These are phyloP conservation scores for Tetrapyrgos nigripes DNA, from an alignment of 1,284 basidiomycete species.

Conservation along the genomic window DNA sequence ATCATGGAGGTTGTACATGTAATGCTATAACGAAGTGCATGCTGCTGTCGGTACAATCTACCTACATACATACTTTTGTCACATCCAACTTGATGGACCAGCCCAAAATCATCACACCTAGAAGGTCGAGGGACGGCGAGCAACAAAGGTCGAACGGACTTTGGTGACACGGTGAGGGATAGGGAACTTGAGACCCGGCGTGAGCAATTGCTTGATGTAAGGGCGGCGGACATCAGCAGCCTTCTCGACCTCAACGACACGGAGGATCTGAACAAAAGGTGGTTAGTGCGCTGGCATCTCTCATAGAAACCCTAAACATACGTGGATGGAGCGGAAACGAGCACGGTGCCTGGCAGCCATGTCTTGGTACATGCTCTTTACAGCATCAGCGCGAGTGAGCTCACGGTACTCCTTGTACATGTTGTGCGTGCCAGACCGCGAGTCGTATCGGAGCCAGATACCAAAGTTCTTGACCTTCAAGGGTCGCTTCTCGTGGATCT, in stretches of 20 bases:
- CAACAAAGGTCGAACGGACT: conserved; percentile 75
- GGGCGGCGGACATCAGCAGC: conserved; percentile 90
- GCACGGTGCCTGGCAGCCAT: conserved; percentile 99
- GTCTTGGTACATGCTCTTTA: conserved; percentile 98
- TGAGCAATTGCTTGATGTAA: conserved; percentile 97
- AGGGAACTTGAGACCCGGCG: conserved; percentile 95
- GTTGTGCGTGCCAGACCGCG: conserved; percentile 97
- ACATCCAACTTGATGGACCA: not conserved
- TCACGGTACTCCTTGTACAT: conserved; percentile 99
- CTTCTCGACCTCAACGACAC: conserved; percentile 95
- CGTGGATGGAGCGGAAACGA: conserved; percentile 98
- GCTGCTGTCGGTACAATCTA: not conserved
- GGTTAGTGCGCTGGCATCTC: conserved; percentile 7
- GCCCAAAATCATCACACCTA: conserved; percentile 30
- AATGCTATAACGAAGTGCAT: not conserved
- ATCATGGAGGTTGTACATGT: not conserved
- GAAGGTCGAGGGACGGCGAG: conserved; percentile 76
- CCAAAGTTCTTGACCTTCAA: conserved; percentile 99
- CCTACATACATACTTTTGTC: not conserved
- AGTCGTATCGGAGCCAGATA: conserved; percentile 99
- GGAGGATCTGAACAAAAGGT: conserved; percentile 73
- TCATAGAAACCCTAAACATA: conserved; percentile 40
- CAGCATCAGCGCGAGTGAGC: conserved; percentile 92
- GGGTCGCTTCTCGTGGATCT: conserved; percentile 98
- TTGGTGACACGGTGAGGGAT: conserved; percentile 91